These are phyloP conservation scores for Thraustochytrium sp. DNA, from an alignment of 352 stramenopile genomes.

Conservation along the genomic window DNA sequence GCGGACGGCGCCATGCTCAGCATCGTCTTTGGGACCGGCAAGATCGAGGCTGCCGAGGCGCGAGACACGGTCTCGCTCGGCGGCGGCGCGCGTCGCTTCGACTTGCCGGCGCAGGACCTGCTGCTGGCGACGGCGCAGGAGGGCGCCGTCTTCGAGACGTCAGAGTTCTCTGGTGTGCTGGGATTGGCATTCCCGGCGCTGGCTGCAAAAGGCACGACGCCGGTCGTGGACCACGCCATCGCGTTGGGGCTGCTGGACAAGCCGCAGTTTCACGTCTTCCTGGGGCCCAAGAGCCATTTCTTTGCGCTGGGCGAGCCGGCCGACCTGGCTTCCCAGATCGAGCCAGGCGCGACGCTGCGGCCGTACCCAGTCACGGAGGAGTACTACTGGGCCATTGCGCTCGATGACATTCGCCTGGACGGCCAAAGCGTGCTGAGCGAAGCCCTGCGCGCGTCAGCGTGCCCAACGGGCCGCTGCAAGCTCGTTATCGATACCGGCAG, in stretches of 20 bases:
- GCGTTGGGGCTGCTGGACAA: neutral
- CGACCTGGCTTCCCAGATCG: constrained; percentile 13
- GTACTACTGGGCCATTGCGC: constrained; percentile 7
- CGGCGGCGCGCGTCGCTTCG: neutral
- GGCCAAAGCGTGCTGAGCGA: neutral
- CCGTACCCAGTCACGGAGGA: neutral
- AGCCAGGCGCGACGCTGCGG: neutral
- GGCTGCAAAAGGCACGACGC: neutral
- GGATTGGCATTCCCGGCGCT: neutral
- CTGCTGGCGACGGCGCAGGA: neutral
- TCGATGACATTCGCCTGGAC: constrained; percentile 34
- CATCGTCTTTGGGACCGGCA: constrained; percentile 14
- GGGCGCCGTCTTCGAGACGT: neutral
- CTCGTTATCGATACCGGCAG: constrained; percentile 1
- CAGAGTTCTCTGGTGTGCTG: neutral
- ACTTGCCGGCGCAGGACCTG: neutral
- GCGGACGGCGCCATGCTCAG: neutral
- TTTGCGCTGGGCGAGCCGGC: constrained; percentile 16
- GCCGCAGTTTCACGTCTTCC: constrained; percentile 23
- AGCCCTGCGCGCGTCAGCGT: neutral
- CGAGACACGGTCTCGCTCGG: neutral
- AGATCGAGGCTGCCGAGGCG: neutral
- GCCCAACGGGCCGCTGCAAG: neutral
- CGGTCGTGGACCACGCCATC: neutral
- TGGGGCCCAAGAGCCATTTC: neutral